Percentiles rank a stretch among this genome's conserved stretches.
Evolutionary conservation across 108 stramenopile species (phyloP).

Genomic region (Epipyxis sp.): DNA sequence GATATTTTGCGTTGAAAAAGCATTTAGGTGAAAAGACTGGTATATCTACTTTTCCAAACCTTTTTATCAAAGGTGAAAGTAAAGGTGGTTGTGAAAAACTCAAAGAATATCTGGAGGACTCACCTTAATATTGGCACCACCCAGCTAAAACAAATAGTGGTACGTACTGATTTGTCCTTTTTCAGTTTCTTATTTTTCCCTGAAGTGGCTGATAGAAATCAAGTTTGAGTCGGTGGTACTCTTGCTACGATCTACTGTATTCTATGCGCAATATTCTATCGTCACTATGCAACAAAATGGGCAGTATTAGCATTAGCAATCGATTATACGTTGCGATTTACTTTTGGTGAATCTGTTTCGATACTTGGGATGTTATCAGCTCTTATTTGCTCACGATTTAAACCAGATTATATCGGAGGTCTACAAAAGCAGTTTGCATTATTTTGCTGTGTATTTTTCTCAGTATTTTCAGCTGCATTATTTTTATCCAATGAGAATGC

Average conservation of each 20-base stretch:
- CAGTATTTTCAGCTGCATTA: conserved; percentile 9
- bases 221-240: too few relatives aligned
- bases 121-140: too few relatives aligned
- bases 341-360: conserved; percentile 6
- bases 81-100: conserved; percentile 14
- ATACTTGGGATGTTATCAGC: conserved; percentile 16
- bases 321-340: not conserved
- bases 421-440: conserved; percentile 25
- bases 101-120: conserved; percentile 11
- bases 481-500: not conserved
- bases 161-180: too few relatives aligned
- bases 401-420: not conserved
- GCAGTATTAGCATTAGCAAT: conserved; percentile 9
- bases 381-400: not conserved
- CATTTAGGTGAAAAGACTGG: not conserved
- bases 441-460: conserved; percentile 10
- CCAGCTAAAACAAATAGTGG: too few relatives aligned
- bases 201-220: too few relatives aligned
- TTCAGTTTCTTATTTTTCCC: too few relatives aligned
- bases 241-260: not conserved
- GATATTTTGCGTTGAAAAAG: too few relatives aligned
- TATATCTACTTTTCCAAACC: conserved; percentile 17
- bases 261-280: conserved; percentile 8
- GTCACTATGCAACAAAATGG: conserved; percentile 2
- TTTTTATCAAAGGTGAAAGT: conserved; percentile 1